Conservation (phyloP, 2,329 filamentous ascomycete species). For the Sarocladiaceae sp. region DNA sequence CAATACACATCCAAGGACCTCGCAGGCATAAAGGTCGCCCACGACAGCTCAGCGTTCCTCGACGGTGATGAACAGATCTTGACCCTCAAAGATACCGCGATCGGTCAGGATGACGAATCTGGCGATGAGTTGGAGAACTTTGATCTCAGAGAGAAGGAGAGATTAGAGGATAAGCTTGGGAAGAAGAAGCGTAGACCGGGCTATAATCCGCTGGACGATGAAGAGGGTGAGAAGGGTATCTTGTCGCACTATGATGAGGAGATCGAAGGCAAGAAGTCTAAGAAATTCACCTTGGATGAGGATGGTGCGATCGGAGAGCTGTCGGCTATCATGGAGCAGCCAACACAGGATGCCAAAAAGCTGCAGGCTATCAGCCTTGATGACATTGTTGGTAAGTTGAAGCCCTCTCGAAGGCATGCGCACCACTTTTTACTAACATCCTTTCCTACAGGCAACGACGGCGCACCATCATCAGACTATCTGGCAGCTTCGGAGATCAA, state of each 20-base stretch:
- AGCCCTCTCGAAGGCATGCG: not conserved
- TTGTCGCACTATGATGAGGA: conserved; percentile 94
- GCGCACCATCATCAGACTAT: conserved; percentile 69
- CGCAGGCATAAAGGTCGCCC: conserved; percentile 85
- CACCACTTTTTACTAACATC: not conserved
- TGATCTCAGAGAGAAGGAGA: conserved; percentile 66
- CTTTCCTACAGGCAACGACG: conserved; percentile 17
- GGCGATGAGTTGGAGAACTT: conserved; percentile 87
- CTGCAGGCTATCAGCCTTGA: conserved; percentile 74
- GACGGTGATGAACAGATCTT: conserved; percentile 84
- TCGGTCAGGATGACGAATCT: conserved; percentile 72
- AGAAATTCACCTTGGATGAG: conserved; percentile 81
- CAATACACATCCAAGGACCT: conserved; percentile 83
- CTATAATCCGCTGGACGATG: conserved; percentile 79
- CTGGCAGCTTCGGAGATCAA: conserved; percentile 83
- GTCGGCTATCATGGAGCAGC: conserved; percentile 48
- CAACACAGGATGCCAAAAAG: conserved; percentile 54
- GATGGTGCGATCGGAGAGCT: conserved; percentile 66
- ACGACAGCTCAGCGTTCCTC: conserved; percentile 77
- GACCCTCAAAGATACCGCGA: conserved; percentile 88
- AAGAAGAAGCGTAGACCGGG: conserved; percentile 85
- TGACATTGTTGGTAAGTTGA: conserved; percentile 55
- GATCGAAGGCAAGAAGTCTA: conserved; percentile 83
- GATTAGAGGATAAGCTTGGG: conserved; percentile 70
- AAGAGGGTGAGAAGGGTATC: conserved; percentile 61